Evolutionary conservation across 371 early-diverging fungal genomes (phyloP).

Genomic region (Nematocida homosporus): DNA sequence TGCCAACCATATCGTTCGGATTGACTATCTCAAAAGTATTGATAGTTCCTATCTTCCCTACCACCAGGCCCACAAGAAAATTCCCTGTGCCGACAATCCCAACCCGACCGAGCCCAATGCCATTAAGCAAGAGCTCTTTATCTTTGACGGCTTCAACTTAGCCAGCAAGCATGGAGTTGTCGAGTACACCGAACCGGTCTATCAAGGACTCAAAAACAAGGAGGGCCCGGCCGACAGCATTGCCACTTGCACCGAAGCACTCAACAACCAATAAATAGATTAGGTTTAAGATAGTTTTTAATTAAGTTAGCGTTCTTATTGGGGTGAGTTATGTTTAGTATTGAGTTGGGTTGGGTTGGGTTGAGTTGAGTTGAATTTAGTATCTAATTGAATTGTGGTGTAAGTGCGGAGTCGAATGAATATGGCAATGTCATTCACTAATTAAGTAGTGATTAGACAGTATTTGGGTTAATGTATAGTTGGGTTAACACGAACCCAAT

Average conservation of each 20-base stretch:
- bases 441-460: no score
- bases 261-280: background rate
- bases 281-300: no score
- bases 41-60: slow-evolving; percentile 18
- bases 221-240: slow-evolving; percentile 38
- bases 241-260: slow-evolving; percentile 25
- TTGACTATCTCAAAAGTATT: slow-evolving; percentile 57
- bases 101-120: slow-evolving; percentile 57
- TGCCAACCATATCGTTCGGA: slow-evolving; percentile 63
- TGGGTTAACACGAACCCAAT: no score
- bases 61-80: slow-evolving; percentile 65
- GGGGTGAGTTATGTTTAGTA: no score
- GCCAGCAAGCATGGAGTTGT: slow-evolving; percentile 58
- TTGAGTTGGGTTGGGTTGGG: no score
- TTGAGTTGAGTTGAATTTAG: no score
- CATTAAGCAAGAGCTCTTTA: slow-evolving; percentile 66
- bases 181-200: slow-evolving; percentile 25
- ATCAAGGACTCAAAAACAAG: slow-evolving; percentile 52
- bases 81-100: slow-evolving; percentile 50
- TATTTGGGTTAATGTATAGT: no score
- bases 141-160: slow-evolving; percentile 66
- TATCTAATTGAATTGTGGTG: no score
- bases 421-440: no score
- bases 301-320: no score
- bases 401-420: no score